These are phyloP conservation scores for Sungouiella thailandica DNA, from an alignment of 805 yeast genomes.

Conservation along the genomic window DNA sequence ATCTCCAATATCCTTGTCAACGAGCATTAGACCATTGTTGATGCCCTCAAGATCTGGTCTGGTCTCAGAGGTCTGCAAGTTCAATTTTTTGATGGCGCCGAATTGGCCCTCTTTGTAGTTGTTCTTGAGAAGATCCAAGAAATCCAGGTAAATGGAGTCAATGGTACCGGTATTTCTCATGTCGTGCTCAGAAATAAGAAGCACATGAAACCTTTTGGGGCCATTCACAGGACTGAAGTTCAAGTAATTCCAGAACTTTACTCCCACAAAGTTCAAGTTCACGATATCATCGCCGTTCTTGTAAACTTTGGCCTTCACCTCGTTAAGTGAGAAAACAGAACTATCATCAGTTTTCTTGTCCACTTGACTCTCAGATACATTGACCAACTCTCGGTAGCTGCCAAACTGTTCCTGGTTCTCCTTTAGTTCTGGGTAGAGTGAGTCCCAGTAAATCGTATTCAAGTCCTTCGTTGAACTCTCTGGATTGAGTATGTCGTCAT, in stretches of 20 bases:
- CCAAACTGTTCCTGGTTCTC: conserved; percentile 17
- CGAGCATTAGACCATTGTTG: conserved; percentile 23
- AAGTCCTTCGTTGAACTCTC: conserved; percentile 18
- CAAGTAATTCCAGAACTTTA: conserved; percentile 52
- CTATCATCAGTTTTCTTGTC: conserved; percentile 14
- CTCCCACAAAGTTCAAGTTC: conserved; percentile 42
- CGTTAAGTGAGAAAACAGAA: conserved; percentile 19
- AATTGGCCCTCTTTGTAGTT: conserved; percentile 45
- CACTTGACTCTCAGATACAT: conserved; percentile 7
- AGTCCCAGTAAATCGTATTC: conserved; percentile 32
- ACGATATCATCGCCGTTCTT: conserved; percentile 36
- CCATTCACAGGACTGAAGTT: conserved; percentile 51
- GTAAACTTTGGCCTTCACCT: conserved; percentile 23
- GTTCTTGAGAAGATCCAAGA: conserved; percentile 38
- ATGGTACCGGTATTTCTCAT: conserved; percentile 17
- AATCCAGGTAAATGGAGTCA: no score
- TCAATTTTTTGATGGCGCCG: conserved; percentile 39
- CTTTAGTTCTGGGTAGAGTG: conserved; percentile 15
- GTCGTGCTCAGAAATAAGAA: conserved; percentile 39
- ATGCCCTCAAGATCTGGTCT: conserved; percentile 26
- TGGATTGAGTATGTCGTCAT: conserved; percentile 23
- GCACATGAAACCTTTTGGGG: conserved; percentile 46
- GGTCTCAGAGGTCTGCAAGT: conserved; percentile 22
- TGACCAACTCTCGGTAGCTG: conserved; percentile 17
- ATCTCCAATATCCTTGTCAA: conserved; percentile 17